Conservation (phyloP, 257 asterid genomes). For the Solanum clarkiae region DNA sequence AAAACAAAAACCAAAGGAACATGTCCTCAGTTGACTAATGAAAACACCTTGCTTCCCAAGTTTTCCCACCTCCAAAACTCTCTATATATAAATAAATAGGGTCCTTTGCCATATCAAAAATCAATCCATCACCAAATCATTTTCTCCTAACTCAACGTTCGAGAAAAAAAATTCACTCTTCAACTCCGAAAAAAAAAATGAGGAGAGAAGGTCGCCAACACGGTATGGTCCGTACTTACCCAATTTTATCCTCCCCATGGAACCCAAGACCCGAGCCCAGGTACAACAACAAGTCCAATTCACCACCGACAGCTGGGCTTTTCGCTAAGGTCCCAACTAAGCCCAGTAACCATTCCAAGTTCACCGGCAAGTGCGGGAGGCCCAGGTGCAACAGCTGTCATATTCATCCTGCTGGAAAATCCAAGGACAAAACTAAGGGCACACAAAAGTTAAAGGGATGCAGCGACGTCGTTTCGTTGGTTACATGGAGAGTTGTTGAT, state of each 20-base stretch:
- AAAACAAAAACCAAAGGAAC: background rate
- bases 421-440: slow-evolving; percentile 60
- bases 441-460: slow-evolving; percentile 31
- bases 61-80: slow-evolving; percentile 14
- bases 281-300: slow-evolving; percentile 9
- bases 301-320: slow-evolving; percentile 61
- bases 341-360: slow-evolving; percentile 90
- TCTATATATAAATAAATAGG: background rate
- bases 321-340: slow-evolving; percentile 44
- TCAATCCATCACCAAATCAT: background rate
- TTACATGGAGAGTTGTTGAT: slow-evolving; percentile 49
- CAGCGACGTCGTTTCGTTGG: slow-evolving; percentile 19
- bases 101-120: background rate
- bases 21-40: slow-evolving; percentile 20
- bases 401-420: slow-evolving; percentile 35
- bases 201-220: slow-evolving; percentile 73
- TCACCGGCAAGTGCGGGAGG: slow-evolving; percentile 64
- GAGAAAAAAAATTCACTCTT: background rate
- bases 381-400: slow-evolving; percentile 46
- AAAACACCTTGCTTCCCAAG: slow-evolving; percentile 38
- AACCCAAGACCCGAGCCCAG: slow-evolving; percentile 19
- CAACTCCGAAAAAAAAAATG: slow-evolving; percentile 12
- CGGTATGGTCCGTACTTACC: slow-evolving; percentile 60
- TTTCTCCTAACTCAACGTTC: background rate
- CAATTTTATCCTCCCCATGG: slow-evolving; percentile 18